Conservation (phyloP, 2,329 filamentous ascomycete genomes). For the Colletotrichum navitas region DNA sequence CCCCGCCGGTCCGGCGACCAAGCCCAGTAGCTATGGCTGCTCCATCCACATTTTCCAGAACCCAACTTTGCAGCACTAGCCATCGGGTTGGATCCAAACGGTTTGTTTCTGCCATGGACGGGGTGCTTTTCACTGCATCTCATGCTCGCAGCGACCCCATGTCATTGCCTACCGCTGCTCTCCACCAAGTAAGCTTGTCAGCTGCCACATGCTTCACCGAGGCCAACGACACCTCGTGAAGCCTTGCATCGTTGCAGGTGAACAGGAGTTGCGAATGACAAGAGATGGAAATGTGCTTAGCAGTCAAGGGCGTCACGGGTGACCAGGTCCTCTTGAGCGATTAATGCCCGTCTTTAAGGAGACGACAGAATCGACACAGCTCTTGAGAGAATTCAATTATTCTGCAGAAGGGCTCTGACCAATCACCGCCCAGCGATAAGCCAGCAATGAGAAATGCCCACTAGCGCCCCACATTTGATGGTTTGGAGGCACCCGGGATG, state of each 20-base stretch:
- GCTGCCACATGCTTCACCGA: slow-evolving; percentile 37
- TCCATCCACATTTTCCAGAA: slow-evolving; percentile 42
- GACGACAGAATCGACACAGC: slow-evolving; percentile 30
- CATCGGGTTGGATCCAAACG: slow-evolving; percentile 23
- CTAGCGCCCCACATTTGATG: slow-evolving; percentile 41
- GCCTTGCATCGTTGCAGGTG: slow-evolving; percentile 29
- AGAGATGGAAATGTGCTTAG: slow-evolving; percentile 38
- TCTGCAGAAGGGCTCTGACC: slow-evolving; percentile 47
- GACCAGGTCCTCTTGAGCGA: slow-evolving; percentile 36
- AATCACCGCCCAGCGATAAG: slow-evolving; percentile 51
- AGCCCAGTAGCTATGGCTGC: slow-evolving; percentile 32
- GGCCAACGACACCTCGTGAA: slow-evolving; percentile 40
- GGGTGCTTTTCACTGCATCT: slow-evolving; percentile 37
- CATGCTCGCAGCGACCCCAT: slow-evolving; percentile 38
- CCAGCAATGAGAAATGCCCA: slow-evolving; percentile 42
- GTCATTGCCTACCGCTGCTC: slow-evolving; percentile 36
- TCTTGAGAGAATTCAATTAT: slow-evolving; percentile 51
- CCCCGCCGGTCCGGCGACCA: slow-evolving; percentile 38
- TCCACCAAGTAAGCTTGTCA: slow-evolving; percentile 42
- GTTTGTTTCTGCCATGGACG: slow-evolving; percentile 20
- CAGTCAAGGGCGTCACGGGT: slow-evolving; percentile 19
- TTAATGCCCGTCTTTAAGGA: slow-evolving; percentile 41
- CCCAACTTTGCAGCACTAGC: slow-evolving; percentile 40
- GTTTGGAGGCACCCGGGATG: slow-evolving; percentile 38
- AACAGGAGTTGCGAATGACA: slow-evolving; percentile 36